These are phyloP conservation scores for Sarocladium brachiariae DNA, from an alignment of 2,329 filamentous ascomycete genomes.

Conservation along the genomic window DNA sequence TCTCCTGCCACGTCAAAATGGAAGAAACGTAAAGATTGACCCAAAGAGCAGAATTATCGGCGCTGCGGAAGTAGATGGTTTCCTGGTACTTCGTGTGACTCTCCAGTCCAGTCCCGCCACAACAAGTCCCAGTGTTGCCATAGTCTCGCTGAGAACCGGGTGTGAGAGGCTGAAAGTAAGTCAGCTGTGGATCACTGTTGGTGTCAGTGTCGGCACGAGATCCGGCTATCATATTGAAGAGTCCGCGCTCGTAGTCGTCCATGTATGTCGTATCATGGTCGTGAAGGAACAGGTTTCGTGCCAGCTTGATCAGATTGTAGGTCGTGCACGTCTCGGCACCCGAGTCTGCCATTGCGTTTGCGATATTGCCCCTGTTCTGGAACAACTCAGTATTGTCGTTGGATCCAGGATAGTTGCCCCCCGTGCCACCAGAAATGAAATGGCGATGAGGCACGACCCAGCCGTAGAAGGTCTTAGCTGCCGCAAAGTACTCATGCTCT, in stretches of 20 bases:
- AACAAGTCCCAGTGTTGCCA: slow-evolving; percentile 26
- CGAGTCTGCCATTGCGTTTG: slow-evolving; percentile 20
- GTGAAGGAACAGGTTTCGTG: slow-evolving; percentile 24
- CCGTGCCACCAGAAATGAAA: slow-evolving; percentile 23
- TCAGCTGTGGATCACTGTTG: slow-evolving; percentile 20
- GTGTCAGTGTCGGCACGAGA: slow-evolving; percentile 21
- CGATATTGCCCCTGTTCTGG: slow-evolving; percentile 36
- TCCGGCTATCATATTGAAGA: slow-evolving; percentile 26
- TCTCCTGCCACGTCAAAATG: slow-evolving; percentile 22
- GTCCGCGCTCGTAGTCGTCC: slow-evolving; percentile 26
- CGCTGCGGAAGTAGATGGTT: slow-evolving; percentile 25
- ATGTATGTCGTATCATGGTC: slow-evolving; percentile 26
- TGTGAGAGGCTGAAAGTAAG: slow-evolving; percentile 25
- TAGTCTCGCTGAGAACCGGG: slow-evolving; percentile 21
- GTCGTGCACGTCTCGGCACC: slow-evolving; percentile 26
- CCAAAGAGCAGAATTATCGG: slow-evolving; percentile 24
- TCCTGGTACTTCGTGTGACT: slow-evolving; percentile 29
- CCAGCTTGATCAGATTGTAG: slow-evolving; percentile 26
- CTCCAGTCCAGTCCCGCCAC: slow-evolving; percentile 25
- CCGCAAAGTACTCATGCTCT: slow-evolving; percentile 21
- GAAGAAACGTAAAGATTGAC: slow-evolving; percentile 25
- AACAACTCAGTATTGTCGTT: slow-evolving; percentile 25
- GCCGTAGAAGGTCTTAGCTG: slow-evolving; percentile 26
- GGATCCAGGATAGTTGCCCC: slow-evolving; percentile 24
- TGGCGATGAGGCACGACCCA: slow-evolving; percentile 25